Evolutionary conservation across 208 protist genomes (phyloP), one percentile per base, ranked within the genome.

Genomic region (Tritrichomonas foetus): DNA sequence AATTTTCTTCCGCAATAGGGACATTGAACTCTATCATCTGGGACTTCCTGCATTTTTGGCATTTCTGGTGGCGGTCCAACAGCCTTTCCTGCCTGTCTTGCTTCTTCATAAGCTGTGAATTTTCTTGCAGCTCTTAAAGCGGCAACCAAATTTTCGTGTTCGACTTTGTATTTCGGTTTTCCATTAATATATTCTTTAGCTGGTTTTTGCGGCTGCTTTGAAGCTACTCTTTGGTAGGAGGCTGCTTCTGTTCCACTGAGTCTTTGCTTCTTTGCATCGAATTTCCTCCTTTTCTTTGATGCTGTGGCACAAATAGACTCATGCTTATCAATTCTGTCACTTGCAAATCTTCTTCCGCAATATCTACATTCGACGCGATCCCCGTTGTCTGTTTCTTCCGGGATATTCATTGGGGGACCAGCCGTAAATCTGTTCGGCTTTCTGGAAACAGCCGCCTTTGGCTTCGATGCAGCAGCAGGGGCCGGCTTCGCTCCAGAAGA

Each of bases 301-400:
- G 78, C 27, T 16, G 33, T 57, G 33, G 78, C 78, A 89, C 78
- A 89, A 57, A 89, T 89, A 47, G 27, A 33, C 57, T 89, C 78
- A 57, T 89, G 78, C 1, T 53, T 49, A 13, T 25, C 41, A 16
- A 89, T 53, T 36, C 78, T 44, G 41, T 89, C 78, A 55, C 47
- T 14, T 39, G 78, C 78, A 57, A 89, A 89, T 57, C 57, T 89
- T 30, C 78, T 53, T 89, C 44, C 41, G 30, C 78, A 89, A 89
- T 89, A 89, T 8, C 47, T 25, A 27, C 78, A 89, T n/a, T 44
- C n/a, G 1, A 39, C 47, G 9, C 41, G 41, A 89, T 89, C 78
- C 1, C 47, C 44, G 33, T 20, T 57, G 39, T 44, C 44, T 33
- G 14, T 47, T 33, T 89, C 20, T 57, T 89, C 78, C 20, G 74